Evolutionary conservation across 768 basidiomycete species (phyloP), one percentile per base, ranked within the genome.

Genomic region (Saitozyma podzolica): DNA sequence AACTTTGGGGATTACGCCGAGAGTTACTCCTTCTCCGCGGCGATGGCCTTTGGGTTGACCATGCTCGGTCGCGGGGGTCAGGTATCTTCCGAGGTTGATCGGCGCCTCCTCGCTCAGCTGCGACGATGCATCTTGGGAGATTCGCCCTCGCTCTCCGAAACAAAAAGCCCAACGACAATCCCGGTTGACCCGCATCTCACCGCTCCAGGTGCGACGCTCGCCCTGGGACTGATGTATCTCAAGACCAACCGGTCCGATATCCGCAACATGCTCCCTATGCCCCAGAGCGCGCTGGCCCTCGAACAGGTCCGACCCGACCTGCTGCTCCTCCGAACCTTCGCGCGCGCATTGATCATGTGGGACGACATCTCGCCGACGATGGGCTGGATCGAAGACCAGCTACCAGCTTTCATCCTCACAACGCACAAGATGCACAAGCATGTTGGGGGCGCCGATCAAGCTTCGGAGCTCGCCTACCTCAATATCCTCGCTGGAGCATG

Each of bases 41-140:
- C 91, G 9, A 84, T 96, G 40, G 88, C 91, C 0, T 96, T 96
- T 73, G 96, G 96, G 6, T 90, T 96, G 87, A 89, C 95, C 79
- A 95, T 97, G 89, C 85, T 98, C 14, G 94, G 91, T 7, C 88
- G 87, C 69, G 94, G 96, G 1, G 72, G 77, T 3, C 69, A 70
- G 19, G 83, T 86, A 0, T 83, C 84, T 8, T 87, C 88, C 41
- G 89, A 89, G 1, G 90, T 90, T 0, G 94, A 96, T 67, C 79
- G 87, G 61, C 82, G 83, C 10, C 82, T 90, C 53, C 80, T 94
- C 16, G 83, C 84, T 40, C 86, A 87, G 37, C 80, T 97, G 51
- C 86, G 85, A 45, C 77, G 86, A n/a, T 83, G 92, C 41, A 84
- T 95, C 52, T 88, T 90, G 58, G 90, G 92, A 9, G 81, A 83